Base-by-base conservation (phyloP, 2,329 filamentous ascomycete species). In the Bisporella sp. region DNA sequence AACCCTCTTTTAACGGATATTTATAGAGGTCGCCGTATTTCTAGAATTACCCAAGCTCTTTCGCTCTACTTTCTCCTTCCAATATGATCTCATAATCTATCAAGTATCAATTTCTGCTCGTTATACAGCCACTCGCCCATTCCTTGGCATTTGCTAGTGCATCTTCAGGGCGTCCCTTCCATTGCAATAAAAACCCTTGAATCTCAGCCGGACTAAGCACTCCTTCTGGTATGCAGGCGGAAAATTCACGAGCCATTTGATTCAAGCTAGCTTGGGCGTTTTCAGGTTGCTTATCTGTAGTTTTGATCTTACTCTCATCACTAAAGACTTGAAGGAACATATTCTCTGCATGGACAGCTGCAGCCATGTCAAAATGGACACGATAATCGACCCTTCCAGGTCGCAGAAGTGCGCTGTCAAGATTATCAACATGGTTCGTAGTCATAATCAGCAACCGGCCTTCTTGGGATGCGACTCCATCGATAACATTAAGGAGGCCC, bases 401-500 rank as follows among this genome's bases (percentile, higher is more conserved):
- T 9, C 35, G 35, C 9, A 39, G 35, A 39, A 39, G 35, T 9
- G 35, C 35, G 9, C 9, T 52, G 84, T 85, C 54, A 1, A 96
- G 78, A 41, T 87, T 79, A 57, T 95, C 89, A 32, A 95, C 81
- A 62, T 95, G 88, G 63, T 96, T 97, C 2, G 92, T 96, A 0
- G 92, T 97, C 51, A 97, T 75, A 68, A 96, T 95, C 1, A 93
- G 82, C 56, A 97, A 87, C 47, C 92, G 82, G 71, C 96, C 91
- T 67, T 96, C 92, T 12, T 89, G 88, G 46, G 90, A 95, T 4
- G 89, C 89, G 12, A 96, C 81, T 1, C 92, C 92, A 54, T 97
- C 92, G 5, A 91, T 68, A 0, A 86, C 85, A 59, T 90, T 90
- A 31, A 96, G 73, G 13, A 96, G 72, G 0, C 91, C 91, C 0